Evolutionary conservation across 345 rosid species (phyloP).

Genomic region (Balakata baccata): DNA sequence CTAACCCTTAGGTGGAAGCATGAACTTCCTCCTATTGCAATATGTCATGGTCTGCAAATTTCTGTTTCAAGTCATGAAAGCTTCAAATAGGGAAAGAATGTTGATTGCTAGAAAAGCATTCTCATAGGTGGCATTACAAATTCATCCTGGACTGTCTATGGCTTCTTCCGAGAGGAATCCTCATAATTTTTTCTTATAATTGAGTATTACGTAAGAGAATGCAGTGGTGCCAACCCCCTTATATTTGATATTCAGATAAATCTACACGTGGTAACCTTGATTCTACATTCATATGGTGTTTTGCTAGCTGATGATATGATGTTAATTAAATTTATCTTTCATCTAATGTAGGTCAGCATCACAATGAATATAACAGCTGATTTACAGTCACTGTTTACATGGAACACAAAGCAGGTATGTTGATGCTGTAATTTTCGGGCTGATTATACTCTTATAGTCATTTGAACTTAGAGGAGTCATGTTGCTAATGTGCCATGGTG

Average conservation of each 20-base stretch:
- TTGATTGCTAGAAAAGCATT: neutral
- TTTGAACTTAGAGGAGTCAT: neutral
- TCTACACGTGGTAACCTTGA: neutral
- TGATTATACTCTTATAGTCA: neutral
- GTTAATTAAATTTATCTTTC: slow-evolving; percentile 4
- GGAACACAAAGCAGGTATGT: slow-evolving; percentile 98
- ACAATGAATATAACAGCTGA: slow-evolving; percentile 83
- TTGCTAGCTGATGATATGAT: neutral
- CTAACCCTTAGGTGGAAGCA: neutral
- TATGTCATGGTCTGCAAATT: neutral
- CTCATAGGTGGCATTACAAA: neutral
- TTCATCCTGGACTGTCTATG: neutral
- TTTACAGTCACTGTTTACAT: slow-evolving; percentile 78
- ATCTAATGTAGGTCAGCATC: slow-evolving; percentile 70
- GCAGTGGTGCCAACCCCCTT: neutral
- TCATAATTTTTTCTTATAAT: neutral
- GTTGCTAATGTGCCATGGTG: neutral
- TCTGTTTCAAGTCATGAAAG: slow-evolving; percentile 1
- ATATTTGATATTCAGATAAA: neutral
- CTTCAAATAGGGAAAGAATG: neutral
- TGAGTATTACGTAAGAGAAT: neutral
- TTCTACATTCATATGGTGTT: neutral
- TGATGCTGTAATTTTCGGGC: neutral
- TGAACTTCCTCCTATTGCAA: neutral
- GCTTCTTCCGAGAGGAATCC: neutral